Conservation (phyloP, 371 early-diverging fungal species). For the Circinella minor region DNA sequence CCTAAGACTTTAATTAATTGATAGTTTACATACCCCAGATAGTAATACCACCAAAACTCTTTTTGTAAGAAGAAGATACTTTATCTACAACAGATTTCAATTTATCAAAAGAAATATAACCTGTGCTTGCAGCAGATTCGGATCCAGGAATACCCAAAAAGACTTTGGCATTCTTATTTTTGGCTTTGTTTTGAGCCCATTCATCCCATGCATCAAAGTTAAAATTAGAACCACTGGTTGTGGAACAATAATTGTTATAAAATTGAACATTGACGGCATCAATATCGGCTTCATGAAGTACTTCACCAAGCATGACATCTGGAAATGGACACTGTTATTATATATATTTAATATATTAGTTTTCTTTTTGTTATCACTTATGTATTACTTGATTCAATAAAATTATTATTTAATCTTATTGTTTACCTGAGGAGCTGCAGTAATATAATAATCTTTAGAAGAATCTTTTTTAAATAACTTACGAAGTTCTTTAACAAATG, state of each 20-base stretch:
- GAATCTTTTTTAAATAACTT: conserved; percentile 25
- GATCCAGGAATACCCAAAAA: conserved; percentile 69
- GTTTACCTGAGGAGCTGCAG: conserved; percentile 56
- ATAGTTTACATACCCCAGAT: conserved; percentile 53
- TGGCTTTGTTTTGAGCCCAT: conserved; percentile 64
- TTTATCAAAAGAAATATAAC: conserved; percentile 36
- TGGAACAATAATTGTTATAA: conserved; percentile 74
- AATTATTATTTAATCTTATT: no score
- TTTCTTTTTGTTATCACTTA: background rate
- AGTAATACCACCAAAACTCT: conserved; percentile 71
- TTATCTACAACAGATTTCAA: conserved; percentile 40
- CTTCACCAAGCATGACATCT: conserved; percentile 54
- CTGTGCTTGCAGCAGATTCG: conserved; percentile 44
- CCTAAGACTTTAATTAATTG: background rate
- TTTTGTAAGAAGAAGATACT: conserved; percentile 26
- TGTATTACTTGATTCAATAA: no score
- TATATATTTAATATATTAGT: background rate
- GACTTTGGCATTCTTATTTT: conserved; percentile 64
- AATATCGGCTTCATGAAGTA: conserved; percentile 46
- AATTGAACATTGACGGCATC: conserved; percentile 59
- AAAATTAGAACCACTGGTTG: conserved; percentile 42
- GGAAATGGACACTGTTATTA: conserved; percentile 44
- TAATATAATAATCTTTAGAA: conserved; percentile 46
- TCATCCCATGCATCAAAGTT: conserved; percentile 63
- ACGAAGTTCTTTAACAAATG: conserved; percentile 24